A percentile compares a stretch with the other conserved stretches of the same genome.
These are phyloP conservation scores for Cochlearia excelsa DNA, from an alignment of 345 rosid genomes.

Conservation along the genomic window DNA sequence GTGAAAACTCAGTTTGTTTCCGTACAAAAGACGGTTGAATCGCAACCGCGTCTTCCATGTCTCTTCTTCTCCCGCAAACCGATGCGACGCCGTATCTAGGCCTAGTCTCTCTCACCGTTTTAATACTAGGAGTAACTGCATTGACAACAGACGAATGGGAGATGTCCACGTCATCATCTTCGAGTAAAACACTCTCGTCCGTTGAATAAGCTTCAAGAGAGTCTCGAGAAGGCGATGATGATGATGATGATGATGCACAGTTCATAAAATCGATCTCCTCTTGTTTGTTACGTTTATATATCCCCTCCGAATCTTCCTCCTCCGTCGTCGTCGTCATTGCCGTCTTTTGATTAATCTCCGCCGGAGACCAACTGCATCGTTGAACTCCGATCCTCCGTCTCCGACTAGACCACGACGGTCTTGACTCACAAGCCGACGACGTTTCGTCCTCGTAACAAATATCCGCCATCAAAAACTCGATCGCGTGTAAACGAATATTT, in stretches of 20 bases:
- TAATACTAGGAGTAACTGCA: slow-evolving; percentile 5
- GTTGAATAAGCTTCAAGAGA: slow-evolving; percentile 23
- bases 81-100: slow-evolving; percentile 72
- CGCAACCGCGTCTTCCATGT: slow-evolving; percentile 85
- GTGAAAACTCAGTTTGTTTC: slow-evolving; percentile 23
- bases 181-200: slow-evolving; percentile 8
- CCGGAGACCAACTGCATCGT: slow-evolving; percentile 46
- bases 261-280: slow-evolving; percentile 25
- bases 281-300: slow-evolving; percentile 44
- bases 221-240: slow-evolving; percentile 23
- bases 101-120: slow-evolving; percentile 13
- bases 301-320: slow-evolving; percentile 21
- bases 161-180: not conserved
- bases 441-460: slow-evolving; percentile 49
- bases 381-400: slow-evolving; percentile 67
- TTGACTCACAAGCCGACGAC: slow-evolving; percentile 33
- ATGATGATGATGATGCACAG: slow-evolving; percentile 2
- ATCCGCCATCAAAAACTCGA: slow-evolving; percentile 48
- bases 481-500: slow-evolving; percentile 9
- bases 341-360: not conserved
- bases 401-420: slow-evolving; percentile 49
- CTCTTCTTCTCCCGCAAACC: slow-evolving; percentile 78
- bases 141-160: not conserved
- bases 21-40: slow-evolving; percentile 48
- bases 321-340: not conserved